Base-by-base conservation (phyloP, 2,329 filamentous ascomycete species). In the Trichoderma atroviride region DNA sequence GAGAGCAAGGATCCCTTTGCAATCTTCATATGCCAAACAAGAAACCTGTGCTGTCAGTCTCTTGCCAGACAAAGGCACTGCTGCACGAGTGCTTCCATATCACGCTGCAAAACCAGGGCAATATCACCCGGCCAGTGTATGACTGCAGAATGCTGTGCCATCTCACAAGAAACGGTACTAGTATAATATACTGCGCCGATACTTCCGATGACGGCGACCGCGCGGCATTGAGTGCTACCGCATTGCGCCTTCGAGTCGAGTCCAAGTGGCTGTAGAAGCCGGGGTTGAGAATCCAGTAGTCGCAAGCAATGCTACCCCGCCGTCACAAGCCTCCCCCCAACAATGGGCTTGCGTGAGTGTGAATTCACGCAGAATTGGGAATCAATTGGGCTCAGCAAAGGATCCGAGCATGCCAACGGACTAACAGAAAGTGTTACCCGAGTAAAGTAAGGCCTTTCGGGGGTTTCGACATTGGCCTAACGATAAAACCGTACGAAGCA, bases 161-260 rank as follows among this genome's bases (percentile, higher is more conserved):
- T 65, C 2, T 31, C 55, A n/a, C n/a, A n/a, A n/a, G n/a, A n/a
- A n/a, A 24, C 37, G 52, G 52, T 35, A 24, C 53, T 19, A 50
- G 47, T 24, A 50, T 35, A 13, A n/a, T 22, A 24, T 31, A 31
- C 47, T 24, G 40, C 53, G n/a, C 63, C 53, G 55, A 67, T 59
- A 33, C 55, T 58, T 67, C 63, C 63, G 63, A 67, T 52, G 63
- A 29, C 35, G 61, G 61, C 61, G 50, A 35, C 31, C 50, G 50
- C 47, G 55, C 61, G 50, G 52, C 52, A 31, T 31, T 11, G 16
- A 40, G 53, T 35, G 29, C 53, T 66, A 43, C 53, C 57, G 55
- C 37, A 50, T 57, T n/a, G n/a, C 31, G 52, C 37, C 35, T 33
- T 33, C 35, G 58, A 33, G 40, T 9, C 58, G 35, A 22, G 40